Base-by-base conservation (phyloP, 352 stramenopile genomes). In the Peronospora tabacina region DNA sequence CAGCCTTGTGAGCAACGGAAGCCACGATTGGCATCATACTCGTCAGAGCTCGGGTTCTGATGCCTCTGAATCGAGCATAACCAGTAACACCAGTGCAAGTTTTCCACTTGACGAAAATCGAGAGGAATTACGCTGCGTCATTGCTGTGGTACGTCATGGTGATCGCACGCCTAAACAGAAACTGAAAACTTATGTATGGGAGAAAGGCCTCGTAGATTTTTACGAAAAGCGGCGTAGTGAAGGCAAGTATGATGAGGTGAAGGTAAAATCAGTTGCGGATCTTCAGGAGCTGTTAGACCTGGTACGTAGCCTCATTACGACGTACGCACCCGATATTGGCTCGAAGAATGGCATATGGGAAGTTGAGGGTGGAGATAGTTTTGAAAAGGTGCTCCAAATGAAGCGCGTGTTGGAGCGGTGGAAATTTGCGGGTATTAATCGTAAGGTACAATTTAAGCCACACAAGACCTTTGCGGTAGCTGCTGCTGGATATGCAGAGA, bases 161-260 rank as follows among this genome's bases (percentile, higher is more conserved):
- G 97, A 99, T 69, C 79, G 97, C 37, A 99, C 97, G 7, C 97
- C 97, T 0, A 99, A 99, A 72, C 96, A 99, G 67, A 99, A 99
- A 60, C 78, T 98, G 20, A 98, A 98, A 66, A 96, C 95, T 5
- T 70, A 91, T 16, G 76, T 96, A 36, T 90, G 76, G 61, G 82
- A 95, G 40, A 75, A 81, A 19, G 71, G 85, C 17, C 69, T 98
- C 7, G 68, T 98, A 3, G 61, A 72, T 7, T 90, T 93, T 44
- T 92, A 93, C 52, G 72, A 87, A 47, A 75, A 70, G 45, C 65
- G 75, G 1, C 69, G 70, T 10, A 82, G 52, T 24, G 82, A 82
- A 38, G 72, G 80, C 44, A 90, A 88, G 48, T 82, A 85, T 50
- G 77, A 90, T 22, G 83, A 94, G 50, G 70, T 92, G 26, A 91